Conservation (phyloP, 2,329 filamentous ascomycete genomes). For the Fusarium sp. region DNA sequence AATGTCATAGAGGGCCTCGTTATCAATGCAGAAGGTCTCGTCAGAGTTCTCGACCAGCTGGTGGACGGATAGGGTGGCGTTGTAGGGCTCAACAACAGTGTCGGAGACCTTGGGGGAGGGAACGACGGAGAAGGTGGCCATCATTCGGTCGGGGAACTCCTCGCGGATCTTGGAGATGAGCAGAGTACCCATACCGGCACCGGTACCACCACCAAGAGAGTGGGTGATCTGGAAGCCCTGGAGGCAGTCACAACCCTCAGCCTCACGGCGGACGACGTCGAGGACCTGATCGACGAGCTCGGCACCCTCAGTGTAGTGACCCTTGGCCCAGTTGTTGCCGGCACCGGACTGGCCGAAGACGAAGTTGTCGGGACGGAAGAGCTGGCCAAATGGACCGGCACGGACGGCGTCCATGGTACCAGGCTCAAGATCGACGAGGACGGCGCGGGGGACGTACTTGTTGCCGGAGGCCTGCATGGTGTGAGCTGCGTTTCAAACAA, state of each 20-base stretch:
- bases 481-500: constrained; percentile 26
- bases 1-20: constrained; percentile 99
- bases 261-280: constrained; percentile 98
- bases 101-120: constrained; percentile 99
- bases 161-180: constrained; percentile 99
- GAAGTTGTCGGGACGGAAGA: constrained; percentile 99
- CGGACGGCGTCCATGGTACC: constrained; percentile 99
- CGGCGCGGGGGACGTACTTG: constrained; percentile 99
- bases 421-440: constrained; percentile 99
- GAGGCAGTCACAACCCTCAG: constrained; percentile 98
- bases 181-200: constrained; percentile 99
- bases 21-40: constrained; percentile 99
- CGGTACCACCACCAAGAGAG: constrained; percentile 99
- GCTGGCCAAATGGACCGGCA: constrained; percentile 96
- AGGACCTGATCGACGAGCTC: constrained; percentile 98
- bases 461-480: constrained; percentile 85
- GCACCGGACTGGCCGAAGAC: constrained; percentile 99
- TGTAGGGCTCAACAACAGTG: constrained; percentile 99
- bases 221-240: constrained; percentile 99
- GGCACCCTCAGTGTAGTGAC: constrained; percentile 99
- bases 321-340: constrained; percentile 99
- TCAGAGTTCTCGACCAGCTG: constrained; percentile 99
- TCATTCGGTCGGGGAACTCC: constrained; percentile 99
- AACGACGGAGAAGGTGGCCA: constrained; percentile 99
- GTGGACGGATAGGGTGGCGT: constrained; percentile 98